Conservation (phyloP, 2,329 filamentous ascomycete genomes). For the Microcyclospora pomicola region DNA sequence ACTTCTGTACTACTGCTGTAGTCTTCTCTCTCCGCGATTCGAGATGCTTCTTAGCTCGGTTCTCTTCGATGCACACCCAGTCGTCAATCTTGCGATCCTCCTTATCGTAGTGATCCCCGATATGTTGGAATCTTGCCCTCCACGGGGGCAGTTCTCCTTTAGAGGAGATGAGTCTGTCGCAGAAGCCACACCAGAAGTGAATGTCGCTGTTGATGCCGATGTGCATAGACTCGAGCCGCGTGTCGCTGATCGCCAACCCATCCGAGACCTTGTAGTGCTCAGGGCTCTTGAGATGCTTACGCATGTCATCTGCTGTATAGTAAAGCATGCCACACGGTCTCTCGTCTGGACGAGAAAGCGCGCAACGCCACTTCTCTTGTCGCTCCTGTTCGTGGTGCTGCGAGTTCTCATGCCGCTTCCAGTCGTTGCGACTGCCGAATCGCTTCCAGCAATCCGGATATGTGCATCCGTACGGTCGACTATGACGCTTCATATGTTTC, state of each 20-base stretch:
- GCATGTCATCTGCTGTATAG: conserved; percentile 8
- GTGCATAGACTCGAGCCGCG: conserved; percentile 29
- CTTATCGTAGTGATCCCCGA: conserved; percentile 56
- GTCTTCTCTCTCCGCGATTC: conserved; percentile 1
- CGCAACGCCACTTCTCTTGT: conserved; percentile 59
- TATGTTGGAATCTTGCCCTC: conserved; percentile 49
- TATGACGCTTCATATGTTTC: conserved; percentile 74
- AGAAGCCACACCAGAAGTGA: conserved; percentile 84
- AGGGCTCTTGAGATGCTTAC: conserved; percentile 26
- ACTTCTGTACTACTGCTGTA: conserved; percentile 1
- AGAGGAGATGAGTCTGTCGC: conserved; percentile 42
- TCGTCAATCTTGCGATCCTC: conserved; percentile 39
- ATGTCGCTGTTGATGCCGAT: conserved; percentile 51
- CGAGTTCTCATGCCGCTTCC: conserved; percentile 76
- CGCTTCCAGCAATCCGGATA: conserved; percentile 52
- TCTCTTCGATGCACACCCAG: conserved; percentile 38
- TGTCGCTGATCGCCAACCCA: background rate
- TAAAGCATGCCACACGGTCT: conserved; percentile 43
- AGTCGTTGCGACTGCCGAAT: conserved; percentile 91
- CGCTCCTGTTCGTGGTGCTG: conserved; percentile 50
- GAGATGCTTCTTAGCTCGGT: conserved; percentile 22
- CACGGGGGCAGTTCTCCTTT: conserved; percentile 27
- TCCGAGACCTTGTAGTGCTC: background rate
- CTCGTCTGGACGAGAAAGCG: conserved; percentile 23
- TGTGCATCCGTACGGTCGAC: conserved; percentile 71